Evolutionary conservation across 2,329 filamentous ascomycete genomes (phyloP), one percentile per base, ranked within the genome.

Genomic region (Penicillium vulpinum): DNA sequence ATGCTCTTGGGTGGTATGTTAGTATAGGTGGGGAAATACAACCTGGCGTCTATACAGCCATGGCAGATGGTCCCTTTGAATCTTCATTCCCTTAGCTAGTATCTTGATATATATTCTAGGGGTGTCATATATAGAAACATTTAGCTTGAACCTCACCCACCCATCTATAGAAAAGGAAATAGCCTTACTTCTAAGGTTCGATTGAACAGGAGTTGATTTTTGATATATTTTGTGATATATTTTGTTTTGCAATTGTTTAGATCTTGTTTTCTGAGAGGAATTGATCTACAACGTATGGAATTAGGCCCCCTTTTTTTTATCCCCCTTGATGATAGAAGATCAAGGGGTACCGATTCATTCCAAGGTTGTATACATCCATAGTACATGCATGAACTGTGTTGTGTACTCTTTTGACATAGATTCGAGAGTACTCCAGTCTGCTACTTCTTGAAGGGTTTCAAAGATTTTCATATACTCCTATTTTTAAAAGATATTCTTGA

Each of bases 1-100:
- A 33, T 70, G 68, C 56, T 70, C 67, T 46, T 66, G 60, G 57
- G 51, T 54, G 21, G 51, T 65, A 16, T 10, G 21, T 51, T 51
- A 43, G 31, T 16, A 13, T 29, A n/a, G 2, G 8, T 18, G 11
- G 13, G 10, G 4, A 13, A 11, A 24, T 24, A 22, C 51, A 31
- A 26, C 10, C n/a, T 3, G 10, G 26, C 18, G 15, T 29, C 2
- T 13, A 22, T 29, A n/a, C 18, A 45, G 10, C 26, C 41, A 29
- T 26, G 13, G 5, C 6, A 3, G n/a, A 36, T 24, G 2, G 13
- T 33, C 5, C 7, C 31, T 35, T 21, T 2, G 2, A n/a, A 35
- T 24, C 0, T 13, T 1, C 5, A 2, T n/a, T 47, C 8, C 3
- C 1, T 39, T 41, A 26, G 26, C 13, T 18, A 22, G 6, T 18